A percentile compares a stretch with the other conserved stretches of the same genome.
These are phyloP conservation scores for Penicillium sp. DNA, from an alignment of 2,329 filamentous ascomycete species.

Conservation along the genomic window DNA sequence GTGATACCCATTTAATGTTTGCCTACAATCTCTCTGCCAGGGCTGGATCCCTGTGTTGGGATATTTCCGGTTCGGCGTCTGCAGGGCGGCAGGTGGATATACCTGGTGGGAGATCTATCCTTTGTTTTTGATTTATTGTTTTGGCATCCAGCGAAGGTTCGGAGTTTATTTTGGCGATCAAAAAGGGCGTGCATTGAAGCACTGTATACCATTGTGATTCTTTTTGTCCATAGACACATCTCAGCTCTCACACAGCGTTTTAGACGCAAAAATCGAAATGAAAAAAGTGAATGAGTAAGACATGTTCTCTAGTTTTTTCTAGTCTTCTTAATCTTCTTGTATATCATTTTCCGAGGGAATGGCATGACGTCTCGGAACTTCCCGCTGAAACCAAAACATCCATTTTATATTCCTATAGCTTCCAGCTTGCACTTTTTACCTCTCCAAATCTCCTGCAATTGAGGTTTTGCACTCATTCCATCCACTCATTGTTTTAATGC, in stretches of 20 bases:
- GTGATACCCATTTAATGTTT: constrained; percentile 9
- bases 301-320: neutral
- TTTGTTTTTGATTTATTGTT: constrained; percentile 8
- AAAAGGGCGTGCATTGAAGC: constrained; percentile 17
- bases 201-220: constrained; percentile 23
- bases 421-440: neutral
- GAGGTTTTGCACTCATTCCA: neutral
- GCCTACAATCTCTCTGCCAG: constrained; percentile 23
- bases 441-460: neutral
- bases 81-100: constrained; percentile 25
- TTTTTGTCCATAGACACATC: constrained; percentile 27
- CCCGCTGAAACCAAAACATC: neutral
- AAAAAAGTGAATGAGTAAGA: constrained; percentile 21
- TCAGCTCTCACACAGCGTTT: constrained; percentile 25
- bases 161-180: constrained; percentile 20
- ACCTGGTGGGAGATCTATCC: constrained; percentile 14
- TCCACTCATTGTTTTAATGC: neutral
- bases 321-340: neutral
- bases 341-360: neutral
- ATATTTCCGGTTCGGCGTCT: constrained; percentile 28
- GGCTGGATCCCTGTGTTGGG: constrained; percentile 36
- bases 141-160: constrained; percentile 23
- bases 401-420: neutral
- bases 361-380: constrained; percentile 1
- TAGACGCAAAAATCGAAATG: constrained; percentile 20